Conservation (phyloP, 345 rosid genomes). For the Salix udensis region DNA sequence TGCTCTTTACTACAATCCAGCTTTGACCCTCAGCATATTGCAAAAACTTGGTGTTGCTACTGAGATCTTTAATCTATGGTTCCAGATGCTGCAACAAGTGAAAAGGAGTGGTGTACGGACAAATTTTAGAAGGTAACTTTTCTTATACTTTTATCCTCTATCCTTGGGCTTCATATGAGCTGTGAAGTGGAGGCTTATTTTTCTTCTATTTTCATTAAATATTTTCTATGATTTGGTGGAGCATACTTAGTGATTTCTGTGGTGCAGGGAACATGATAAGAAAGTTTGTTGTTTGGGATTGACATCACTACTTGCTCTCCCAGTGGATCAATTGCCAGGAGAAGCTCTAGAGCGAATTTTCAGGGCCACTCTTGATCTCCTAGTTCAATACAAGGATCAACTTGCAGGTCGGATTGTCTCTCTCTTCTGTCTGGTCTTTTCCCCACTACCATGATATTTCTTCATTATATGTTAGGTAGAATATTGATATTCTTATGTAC, state of each 20-base stretch:
- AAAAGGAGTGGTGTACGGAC: slow-evolving; percentile 73
- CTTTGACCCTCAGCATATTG: slow-evolving; percentile 70
- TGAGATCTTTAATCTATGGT: slow-evolving; percentile 84
- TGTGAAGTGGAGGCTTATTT: background rate
- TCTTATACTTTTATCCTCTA: background rate
- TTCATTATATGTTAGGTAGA: background rate
- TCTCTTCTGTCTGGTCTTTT: background rate
- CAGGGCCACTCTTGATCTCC: slow-evolving; percentile 77
- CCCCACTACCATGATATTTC: slow-evolving; percentile 4
- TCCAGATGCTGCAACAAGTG: slow-evolving; percentile 89
- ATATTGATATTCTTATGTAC: background rate
- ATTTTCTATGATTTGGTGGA: background rate
- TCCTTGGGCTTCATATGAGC: background rate
- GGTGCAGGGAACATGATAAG: slow-evolving; percentile 85
- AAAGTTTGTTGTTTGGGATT: slow-evolving; percentile 98
- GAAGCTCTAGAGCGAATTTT: slow-evolving; percentile 89
- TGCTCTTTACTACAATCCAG: slow-evolving; percentile 84
- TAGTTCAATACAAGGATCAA: slow-evolving; percentile 89
- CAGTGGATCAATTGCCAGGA: slow-evolving; percentile 75
- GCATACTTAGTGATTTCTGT: slow-evolving; percentile 16
- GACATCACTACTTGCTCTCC: slow-evolving; percentile 78
- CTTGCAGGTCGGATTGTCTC: slow-evolving; percentile 63
- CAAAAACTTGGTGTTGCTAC: slow-evolving; percentile 74
- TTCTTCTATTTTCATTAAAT: background rate
- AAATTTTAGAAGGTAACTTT: slow-evolving; percentile 75